Conservation (phyloP, 2,329 filamentous ascomycete genomes). For the Aplosporella prunicola region DNA sequence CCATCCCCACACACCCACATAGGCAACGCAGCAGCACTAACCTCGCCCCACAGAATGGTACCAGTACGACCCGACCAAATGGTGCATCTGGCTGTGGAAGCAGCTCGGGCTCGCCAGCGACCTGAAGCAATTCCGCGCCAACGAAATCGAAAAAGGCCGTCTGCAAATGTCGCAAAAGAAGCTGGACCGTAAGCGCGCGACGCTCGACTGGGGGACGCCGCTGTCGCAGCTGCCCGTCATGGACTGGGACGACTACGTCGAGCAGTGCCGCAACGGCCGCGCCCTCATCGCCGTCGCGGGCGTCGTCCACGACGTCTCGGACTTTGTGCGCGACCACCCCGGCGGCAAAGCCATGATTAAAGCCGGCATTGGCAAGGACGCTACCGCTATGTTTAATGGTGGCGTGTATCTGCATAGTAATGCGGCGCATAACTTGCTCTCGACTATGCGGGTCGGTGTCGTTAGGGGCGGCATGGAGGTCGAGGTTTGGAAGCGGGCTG, state of each 20-base stretch:
- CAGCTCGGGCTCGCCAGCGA: conserved; percentile 35
- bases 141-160: conserved; percentile 37
- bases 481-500: conserved; percentile 36
- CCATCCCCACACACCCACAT: conserved; percentile 17
- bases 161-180: conserved; percentile 37
- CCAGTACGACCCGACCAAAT: conserved; percentile 36
- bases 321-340: conserved; percentile 36
- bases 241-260: conserved; percentile 36
- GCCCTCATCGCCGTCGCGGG: conserved; percentile 32
- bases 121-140: conserved; percentile 36
- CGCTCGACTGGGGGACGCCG: conserved; percentile 35
- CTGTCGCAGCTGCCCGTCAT: conserved; percentile 35
- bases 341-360: conserved; percentile 34
- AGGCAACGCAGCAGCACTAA: background rate
- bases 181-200: conserved; percentile 35
- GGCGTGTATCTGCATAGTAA: conserved; percentile 36
- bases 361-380: conserved; percentile 34
- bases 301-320: conserved; percentile 34
- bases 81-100: conserved; percentile 35
- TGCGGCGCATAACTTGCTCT: conserved; percentile 34
- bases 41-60: too few species aligned
- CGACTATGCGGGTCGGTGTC: conserved; percentile 34
- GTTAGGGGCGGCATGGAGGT: conserved; percentile 35
- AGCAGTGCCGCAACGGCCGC: conserved; percentile 34
- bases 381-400: conserved; percentile 36